Base-by-base conservation (phyloP, 192 early-diverging fungal genomes). In the Coemansia sp. region DNA sequence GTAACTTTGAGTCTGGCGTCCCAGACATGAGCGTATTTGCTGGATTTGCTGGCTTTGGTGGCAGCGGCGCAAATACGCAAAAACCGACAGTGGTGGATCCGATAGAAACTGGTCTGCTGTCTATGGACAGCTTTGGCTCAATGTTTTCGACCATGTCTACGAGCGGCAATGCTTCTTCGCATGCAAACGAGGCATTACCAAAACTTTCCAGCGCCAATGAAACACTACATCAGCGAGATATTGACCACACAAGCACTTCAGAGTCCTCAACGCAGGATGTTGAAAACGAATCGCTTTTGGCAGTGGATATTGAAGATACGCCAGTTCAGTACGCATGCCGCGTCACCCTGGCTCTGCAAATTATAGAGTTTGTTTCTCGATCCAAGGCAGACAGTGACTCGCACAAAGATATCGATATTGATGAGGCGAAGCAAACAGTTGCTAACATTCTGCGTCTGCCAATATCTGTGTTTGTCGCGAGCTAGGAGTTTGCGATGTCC, bases 321-420 rank as follows among this genome's bases (percentile, higher is more conserved):
- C 77, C 77, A 16, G 72, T 80, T 19, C 77, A 80, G 50, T 74
- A 80, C 43, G 72, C 77, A 14, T 80, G 77, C 47, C 77, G 77
- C 5, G 62, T 67, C 6, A 74, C 69, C n/a, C 59, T 80, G 58
- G 77, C 77, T n/a, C 53, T 80, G 27, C 77, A 80, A 55, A 80
- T 80, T 19, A 63, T 66, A 14, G 77, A 80, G 61, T 80, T 66
- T 65, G 27, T 80, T 7, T 20, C 27, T 45, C 48, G 63, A 43
- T 55, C 39, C 27, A 23, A 48, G 23, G 14, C 55, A 5, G 48
- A n/a, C 35, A 38, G 22, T n/a, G 37, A 19, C 52, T 18, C 45
- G 14, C 14, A 48, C 0, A 16, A 52, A 10, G 18, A n/a, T 12
- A 58, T 74, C 1, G 62, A 73, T 26, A 9, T 74, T 16, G 71